A percentile compares a stretch with the other conserved stretches of the same genome.
These are phyloP conservation scores for Hypoxylon intermedium DNA, from an alignment of 495 filamentous ascomycete species.

Conservation along the genomic window DNA sequence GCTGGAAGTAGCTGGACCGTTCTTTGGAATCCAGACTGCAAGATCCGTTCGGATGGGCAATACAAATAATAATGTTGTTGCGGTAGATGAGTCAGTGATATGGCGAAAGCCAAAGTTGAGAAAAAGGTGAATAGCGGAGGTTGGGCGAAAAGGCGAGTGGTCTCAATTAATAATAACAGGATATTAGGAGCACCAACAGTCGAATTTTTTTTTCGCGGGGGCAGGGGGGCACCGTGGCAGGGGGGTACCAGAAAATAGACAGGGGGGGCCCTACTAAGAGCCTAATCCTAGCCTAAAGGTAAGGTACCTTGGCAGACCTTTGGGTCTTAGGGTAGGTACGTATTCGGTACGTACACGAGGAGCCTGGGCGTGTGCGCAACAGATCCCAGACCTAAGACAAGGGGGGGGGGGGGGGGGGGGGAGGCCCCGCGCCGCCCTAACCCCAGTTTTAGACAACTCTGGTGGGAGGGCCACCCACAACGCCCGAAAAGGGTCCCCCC, in stretches of 20 bases:
- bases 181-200: conserved; percentile 34
- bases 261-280: conserved; percentile 23
- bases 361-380: conserved; percentile 24
- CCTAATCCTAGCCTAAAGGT: conserved; percentile 41
- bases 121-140: conserved; percentile 26
- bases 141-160: conserved; percentile 37
- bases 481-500: no score
- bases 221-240: conserved; percentile 17
- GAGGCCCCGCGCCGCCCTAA: no score
- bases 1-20: conserved; percentile 41
- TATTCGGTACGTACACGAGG: background rate
- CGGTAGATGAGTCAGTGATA: conserved; percentile 41
- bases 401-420: no score
- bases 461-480: no score
- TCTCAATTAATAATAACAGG: conserved; percentile 41
- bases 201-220: conserved; percentile 25
- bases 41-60: conserved; percentile 29
- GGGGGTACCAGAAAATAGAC: conserved; percentile 15
- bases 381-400: conserved; percentile 16
- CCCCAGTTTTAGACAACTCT: no score
- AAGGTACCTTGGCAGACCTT: conserved; percentile 31
- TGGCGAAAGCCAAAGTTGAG: conserved; percentile 45
- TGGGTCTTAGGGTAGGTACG: conserved; percentile 17
- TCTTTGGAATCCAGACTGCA: conserved; percentile 37
- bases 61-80: conserved; percentile 33